These are phyloP conservation scores for Hyaloperonospora brassicae DNA, from an alignment of 352 stramenopile species.

Conservation along the genomic window DNA sequence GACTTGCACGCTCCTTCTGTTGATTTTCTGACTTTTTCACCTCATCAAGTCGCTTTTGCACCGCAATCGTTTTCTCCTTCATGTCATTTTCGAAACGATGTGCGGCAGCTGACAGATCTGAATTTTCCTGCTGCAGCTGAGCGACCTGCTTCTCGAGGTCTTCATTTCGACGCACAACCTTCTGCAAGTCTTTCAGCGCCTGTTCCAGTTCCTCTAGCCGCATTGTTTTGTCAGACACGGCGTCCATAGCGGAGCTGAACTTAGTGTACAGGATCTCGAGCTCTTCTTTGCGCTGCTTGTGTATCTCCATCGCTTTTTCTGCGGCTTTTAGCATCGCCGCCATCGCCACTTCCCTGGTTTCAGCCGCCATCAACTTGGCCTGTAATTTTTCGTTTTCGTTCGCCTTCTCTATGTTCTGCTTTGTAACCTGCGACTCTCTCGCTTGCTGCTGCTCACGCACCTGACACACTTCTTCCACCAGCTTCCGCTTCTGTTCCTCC, in stretches of 20 bases:
- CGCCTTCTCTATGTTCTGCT: conserved; percentile 15
- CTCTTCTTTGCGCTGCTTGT: conserved; percentile 23
- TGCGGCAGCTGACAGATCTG: conserved; percentile 14
- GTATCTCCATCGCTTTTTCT: conserved; percentile 12
- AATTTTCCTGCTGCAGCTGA: conserved; percentile 18
- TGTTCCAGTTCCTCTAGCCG: conserved; percentile 32
- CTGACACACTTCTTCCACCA: conserved; percentile 17
- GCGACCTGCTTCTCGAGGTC: conserved; percentile 22
- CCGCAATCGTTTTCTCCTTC: conserved; percentile 14
- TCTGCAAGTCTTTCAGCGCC: conserved; percentile 15
- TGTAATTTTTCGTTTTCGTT: conserved; percentile 31
- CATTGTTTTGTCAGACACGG: conserved; percentile 31
- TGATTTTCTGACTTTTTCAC: conserved; percentile 14
- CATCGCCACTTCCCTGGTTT: conserved; percentile 15
- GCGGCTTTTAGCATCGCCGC: conserved; percentile 5
- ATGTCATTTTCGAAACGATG: conserved; percentile 6
- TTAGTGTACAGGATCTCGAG: conserved; percentile 30
- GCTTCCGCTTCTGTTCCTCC: conserved; percentile 24
- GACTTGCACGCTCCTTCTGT: conserved; percentile 5
- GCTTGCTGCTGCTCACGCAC: conserved; percentile 20
- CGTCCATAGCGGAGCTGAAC: conserved; percentile 30
- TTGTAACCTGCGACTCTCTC: conserved; percentile 12
- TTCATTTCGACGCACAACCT: conserved; percentile 2
- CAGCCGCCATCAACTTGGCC: conserved; percentile 17
- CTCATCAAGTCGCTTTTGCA: conserved; percentile 20